phyloP scores from a whole-genome alignment of 2,329 filamentous ascomycete species.

The Chalaropsis ovoidea region DNA sequence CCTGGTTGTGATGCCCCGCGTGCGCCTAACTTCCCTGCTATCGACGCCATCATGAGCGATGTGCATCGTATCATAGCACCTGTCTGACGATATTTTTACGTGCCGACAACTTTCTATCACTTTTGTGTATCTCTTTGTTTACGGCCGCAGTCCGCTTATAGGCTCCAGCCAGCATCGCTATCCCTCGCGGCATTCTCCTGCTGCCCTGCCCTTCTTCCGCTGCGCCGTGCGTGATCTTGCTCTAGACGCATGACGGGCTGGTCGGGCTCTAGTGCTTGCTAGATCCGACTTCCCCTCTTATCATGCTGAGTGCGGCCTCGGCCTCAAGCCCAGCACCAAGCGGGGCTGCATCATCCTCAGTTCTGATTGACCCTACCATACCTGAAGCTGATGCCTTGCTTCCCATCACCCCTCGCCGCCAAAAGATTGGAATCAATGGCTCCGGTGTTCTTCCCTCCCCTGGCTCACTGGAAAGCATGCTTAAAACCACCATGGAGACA shows the following conservation, averaged over 20 bases:
- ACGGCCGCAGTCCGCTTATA: neutral
- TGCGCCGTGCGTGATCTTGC: constrained; percentile 7
- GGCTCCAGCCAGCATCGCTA: neutral
- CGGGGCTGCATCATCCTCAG: constrained; percentile 9
- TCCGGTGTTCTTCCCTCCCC: constrained; percentile 38
- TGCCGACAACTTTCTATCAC: neutral
- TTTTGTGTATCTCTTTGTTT: neutral
- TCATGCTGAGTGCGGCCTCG: constrained; percentile 17
- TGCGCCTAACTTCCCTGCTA: constrained; percentile 10
- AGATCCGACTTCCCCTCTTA: constrained; percentile 10
- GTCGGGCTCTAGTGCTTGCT: constrained; percentile 9
- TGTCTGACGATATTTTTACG: constrained; percentile 11
- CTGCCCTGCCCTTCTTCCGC: neutral
- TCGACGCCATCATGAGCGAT: constrained; percentile 14
- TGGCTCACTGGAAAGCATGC: constrained; percentile 52
- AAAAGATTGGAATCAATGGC: constrained; percentile 20
- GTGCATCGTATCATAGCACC: constrained; percentile 10
- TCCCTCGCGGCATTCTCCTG: constrained; percentile 1
- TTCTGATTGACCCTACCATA: constrained; percentile 1
- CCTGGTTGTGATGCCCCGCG: neutral
- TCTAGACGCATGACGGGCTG: constrained; percentile 10
- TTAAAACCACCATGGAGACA: constrained; percentile 55
- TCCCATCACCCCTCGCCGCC: constrained; percentile 23
- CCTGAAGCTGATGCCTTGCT: constrained; percentile 20
- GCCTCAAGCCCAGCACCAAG: constrained; percentile 15